Evolutionary conservation across 495 filamentous ascomycete genomes (phyloP).

Genomic region (Lasiosphaeria hispida): DNA sequence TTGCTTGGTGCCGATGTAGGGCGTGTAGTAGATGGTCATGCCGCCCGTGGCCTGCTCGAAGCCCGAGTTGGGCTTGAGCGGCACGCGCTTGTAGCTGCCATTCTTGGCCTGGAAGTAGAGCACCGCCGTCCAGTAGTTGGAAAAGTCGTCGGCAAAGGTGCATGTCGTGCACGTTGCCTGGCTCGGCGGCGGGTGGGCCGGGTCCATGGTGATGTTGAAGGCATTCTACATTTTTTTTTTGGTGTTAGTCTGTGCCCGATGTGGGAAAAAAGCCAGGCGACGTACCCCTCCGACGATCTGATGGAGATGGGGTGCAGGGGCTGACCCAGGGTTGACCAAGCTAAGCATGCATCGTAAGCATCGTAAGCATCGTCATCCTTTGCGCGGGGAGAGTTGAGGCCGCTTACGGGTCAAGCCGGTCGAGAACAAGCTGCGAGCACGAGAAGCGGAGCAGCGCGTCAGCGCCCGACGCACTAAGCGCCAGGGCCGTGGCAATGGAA

Average conservation of each 20-base stretch:
- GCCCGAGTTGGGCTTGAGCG: conserved; percentile 34
- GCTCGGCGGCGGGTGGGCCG: conserved; percentile 30
- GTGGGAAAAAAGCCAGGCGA: too few relatives aligned
- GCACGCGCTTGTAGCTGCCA: conserved; percentile 39
- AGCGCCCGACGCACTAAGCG: conserved; percentile 2
- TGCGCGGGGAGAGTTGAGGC: too few relatives aligned
- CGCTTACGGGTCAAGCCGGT: conserved; percentile 17
- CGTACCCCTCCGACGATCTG: conserved; percentile 34
- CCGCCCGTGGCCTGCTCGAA: conserved; percentile 39
- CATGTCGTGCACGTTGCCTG: conserved; percentile 35
- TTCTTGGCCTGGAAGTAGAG: conserved; percentile 40
- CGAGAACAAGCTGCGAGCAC: conserved; percentile 29
- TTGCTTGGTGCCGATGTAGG: conserved; percentile 46
- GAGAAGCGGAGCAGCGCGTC: conserved; percentile 57
- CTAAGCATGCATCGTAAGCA: too few relatives aligned
- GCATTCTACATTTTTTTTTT: conserved; percentile 22
- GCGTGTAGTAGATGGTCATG: conserved; percentile 53
- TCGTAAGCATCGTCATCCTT: too few relatives aligned
- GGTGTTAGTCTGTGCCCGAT: too few relatives aligned
- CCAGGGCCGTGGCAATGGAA: background rate
- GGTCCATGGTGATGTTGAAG: conserved; percentile 34
- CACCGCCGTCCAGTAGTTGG: conserved; percentile 46
- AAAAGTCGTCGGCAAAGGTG: conserved; percentile 37
- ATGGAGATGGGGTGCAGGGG: conserved; percentile 27
- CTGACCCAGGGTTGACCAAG: conserved; percentile 22